Evolutionary conservation across 345 rosid species (phyloP), one percentile per base, ranked within the genome.

Genomic region (Citrus medica): DNA sequence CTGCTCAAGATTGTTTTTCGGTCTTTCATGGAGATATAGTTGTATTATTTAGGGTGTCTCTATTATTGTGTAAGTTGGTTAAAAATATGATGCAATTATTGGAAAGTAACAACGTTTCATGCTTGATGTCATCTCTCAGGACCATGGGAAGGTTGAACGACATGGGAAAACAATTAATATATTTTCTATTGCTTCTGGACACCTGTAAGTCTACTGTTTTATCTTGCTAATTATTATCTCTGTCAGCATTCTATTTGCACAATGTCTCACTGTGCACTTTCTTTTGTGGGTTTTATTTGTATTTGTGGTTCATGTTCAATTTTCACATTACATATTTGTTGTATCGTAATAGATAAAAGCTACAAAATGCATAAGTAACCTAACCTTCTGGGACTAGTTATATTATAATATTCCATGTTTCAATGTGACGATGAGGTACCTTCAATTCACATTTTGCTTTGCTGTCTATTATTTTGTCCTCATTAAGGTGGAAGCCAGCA

Each of bases 111-210:
- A 21, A 71, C 71, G 48, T 76, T 74, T 53, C 55, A 66, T 60
- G 19, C 70, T n/a, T 78, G 10, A 28, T 79, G 68, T 73, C 76
- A 64, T 73, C 76, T 73, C 77, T 74, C 80, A 91, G 98, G 92
- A 84, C 79, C 86, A 82, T 79, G 85, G 85, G 73, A 94, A 86
- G 84, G 90, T 90, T 74, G 93, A 88, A 38, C 91, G 94, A 73
- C 90, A 77, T 71, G 99, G 98, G 85, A 91, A 87, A 85, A 87
- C 90, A 9, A 88, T 94, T 75, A 94, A 96, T 81, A 92, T 96
- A 40, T 96, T 94, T 76, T 96, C 99, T 69, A 83, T 96, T 70
- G 99, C 99, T 82, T 96, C 99, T 59, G 99, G 99, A 70, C 99
- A 96, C 86, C 86, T 96, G 99, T 96, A 90, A 96, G 97, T 80